These are phyloP conservation scores for Lactarius indigo DNA, from an alignment of 768 basidiomycete species.

Conservation along the genomic window DNA sequence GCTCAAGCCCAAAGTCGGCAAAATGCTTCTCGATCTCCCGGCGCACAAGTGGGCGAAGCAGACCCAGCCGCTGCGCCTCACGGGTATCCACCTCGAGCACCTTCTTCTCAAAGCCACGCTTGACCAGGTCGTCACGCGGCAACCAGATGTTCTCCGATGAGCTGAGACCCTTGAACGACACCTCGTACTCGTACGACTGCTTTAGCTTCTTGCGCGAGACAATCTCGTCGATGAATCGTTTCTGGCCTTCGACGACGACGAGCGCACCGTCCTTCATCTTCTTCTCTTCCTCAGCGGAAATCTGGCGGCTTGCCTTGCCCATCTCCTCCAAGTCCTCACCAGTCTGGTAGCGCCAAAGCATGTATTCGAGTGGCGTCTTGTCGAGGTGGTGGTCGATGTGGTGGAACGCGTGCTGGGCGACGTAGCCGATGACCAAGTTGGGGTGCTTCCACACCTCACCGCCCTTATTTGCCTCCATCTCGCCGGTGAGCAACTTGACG, in stretches of 20 bases:
- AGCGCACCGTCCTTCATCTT: slow-evolving; percentile 96
- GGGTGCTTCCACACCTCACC: slow-evolving; percentile 99
- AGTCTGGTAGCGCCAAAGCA: slow-evolving; percentile 99
- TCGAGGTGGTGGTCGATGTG: slow-evolving; percentile 98
- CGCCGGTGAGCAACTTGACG: slow-evolving; percentile 94
- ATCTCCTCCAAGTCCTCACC: slow-evolving; percentile 98
- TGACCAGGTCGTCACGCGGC: slow-evolving; percentile 93
- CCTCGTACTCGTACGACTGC: slow-evolving; percentile 99
- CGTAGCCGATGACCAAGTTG: slow-evolving; percentile 98
- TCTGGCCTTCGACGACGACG: slow-evolving; percentile 88
- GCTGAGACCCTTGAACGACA: slow-evolving; percentile 90
- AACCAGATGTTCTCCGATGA: slow-evolving; percentile 99
- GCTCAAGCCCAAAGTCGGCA: slow-evolving; percentile 97
- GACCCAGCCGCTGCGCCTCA: slow-evolving; percentile 94
- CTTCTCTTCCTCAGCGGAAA: slow-evolving; percentile 80
- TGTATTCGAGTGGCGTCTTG: slow-evolving; percentile 98
- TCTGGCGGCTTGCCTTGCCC: slow-evolving; percentile 84
- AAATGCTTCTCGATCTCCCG: slow-evolving; percentile 99
- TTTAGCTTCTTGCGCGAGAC: slow-evolving; percentile 92
- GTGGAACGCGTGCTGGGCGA: slow-evolving; percentile 99
- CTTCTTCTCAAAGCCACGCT: slow-evolving; percentile 99
- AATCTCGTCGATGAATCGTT: slow-evolving; percentile 93
- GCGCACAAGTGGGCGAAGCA: slow-evolving; percentile 94
- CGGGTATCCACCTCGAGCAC: slow-evolving; percentile 96
- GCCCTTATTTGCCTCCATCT: slow-evolving; percentile 93